phyloP scores from a whole-genome alignment of 768 basidiomycete species.

The Flagelloscypha sp. region DNA sequence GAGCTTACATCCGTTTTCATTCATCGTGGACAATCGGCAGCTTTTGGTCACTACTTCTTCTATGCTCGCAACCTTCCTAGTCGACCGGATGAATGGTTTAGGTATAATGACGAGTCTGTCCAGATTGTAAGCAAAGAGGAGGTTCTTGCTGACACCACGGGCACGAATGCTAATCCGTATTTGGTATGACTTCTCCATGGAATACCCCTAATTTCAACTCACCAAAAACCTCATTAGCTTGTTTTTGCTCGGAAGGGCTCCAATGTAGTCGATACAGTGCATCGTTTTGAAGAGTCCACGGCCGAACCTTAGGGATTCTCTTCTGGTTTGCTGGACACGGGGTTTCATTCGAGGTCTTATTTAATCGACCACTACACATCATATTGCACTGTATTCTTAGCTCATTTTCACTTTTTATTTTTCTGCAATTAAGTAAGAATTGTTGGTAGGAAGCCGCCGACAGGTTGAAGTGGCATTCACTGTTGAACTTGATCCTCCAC shows the following conservation, averaged over 20 bases:
- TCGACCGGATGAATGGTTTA: conserved; percentile 82
- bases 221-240: conserved; percentile 36
- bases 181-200: conserved; percentile 42
- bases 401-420: too few species aligned
- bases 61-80: conserved; percentile 84
- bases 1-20: conserved; percentile 93
- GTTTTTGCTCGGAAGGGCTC: conserved; percentile 77
- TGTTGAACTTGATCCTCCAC: neutral
- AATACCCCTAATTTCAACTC: neutral
- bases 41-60: conserved; percentile 94
- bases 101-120: conserved; percentile 92
- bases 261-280: conserved; percentile 75
- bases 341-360: too few species aligned
- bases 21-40: conserved; percentile 81
- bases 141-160: conserved; percentile 85
- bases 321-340: too few species aligned
- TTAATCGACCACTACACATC: too few species aligned
- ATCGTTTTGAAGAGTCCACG: conserved; percentile 60
- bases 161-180: conserved; percentile 84
- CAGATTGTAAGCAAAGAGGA: conserved; percentile 70
- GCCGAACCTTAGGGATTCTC: too few species aligned
- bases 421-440: too few species aligned
- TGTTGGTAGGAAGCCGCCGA: too few species aligned
- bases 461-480: too few species aligned
- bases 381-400: too few species aligned